These are phyloP conservation scores for Myrica gale DNA, from an alignment of 306 rosid genomes.

Conservation along the genomic window DNA sequence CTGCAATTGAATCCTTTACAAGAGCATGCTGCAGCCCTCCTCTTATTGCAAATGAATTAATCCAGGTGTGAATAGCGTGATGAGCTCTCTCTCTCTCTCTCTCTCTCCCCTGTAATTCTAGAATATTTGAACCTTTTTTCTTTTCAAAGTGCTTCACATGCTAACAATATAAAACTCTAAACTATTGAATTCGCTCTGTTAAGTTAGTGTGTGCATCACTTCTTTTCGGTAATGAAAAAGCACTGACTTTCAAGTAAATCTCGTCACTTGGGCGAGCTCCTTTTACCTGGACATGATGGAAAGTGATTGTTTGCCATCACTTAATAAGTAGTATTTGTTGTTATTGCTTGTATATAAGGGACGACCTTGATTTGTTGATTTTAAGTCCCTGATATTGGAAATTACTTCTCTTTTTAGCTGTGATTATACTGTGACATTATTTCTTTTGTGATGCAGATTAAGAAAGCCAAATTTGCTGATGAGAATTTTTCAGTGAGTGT, in stretches of 20 bases:
- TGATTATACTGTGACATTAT: constrained; percentile 12
- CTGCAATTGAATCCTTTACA: constrained; percentile 80
- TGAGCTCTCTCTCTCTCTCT: no score
- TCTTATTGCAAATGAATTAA: constrained; percentile 78
- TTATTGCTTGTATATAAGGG: background rate
- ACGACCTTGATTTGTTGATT: constrained; percentile 22
- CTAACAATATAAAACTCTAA: background rate
- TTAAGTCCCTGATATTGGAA: background rate
- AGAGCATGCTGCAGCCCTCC: constrained; percentile 85
- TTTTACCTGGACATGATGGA: background rate
- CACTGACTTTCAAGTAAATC: background rate
- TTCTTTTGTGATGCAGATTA: constrained; percentile 61
- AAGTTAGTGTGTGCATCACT: no score
- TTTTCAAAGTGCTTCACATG: no score
- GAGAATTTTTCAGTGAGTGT: constrained; percentile 84
- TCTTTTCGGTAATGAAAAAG: background rate
- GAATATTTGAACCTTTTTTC: no score
- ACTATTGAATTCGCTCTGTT: background rate
- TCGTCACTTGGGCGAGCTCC: background rate
- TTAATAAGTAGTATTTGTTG: no score
- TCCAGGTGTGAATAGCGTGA: constrained; percentile 51
- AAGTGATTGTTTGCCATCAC: background rate
- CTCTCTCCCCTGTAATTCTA: no score
- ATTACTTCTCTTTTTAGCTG: background rate
- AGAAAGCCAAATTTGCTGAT: constrained; percentile 68